Percentiles rank a stretch among this genome's conserved stretches.
These are phyloP conservation scores for Aspergillus sp. DNA, from an alignment of 2,329 filamentous ascomycete species.

Conservation along the genomic window DNA sequence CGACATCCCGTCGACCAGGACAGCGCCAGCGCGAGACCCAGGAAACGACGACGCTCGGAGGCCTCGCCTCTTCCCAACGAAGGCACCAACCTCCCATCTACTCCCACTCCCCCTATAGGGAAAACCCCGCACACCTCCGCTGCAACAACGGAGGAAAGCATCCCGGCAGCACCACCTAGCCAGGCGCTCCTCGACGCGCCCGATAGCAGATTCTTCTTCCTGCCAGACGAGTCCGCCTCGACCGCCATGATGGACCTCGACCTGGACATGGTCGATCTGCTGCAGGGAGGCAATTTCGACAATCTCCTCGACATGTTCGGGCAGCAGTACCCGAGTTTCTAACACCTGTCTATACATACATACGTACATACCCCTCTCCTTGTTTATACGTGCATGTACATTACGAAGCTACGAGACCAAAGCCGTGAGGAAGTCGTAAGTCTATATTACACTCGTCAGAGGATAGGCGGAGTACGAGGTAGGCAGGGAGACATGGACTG, in stretches of 20 bases:
- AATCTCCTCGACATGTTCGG: conserved; percentile 32
- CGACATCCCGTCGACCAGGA: not conserved
- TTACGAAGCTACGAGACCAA: not conserved
- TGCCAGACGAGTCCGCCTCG: not conserved
- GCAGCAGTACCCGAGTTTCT: conserved; percentile 32
- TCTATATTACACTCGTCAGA: conserved; percentile 29
- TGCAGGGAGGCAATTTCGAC: conserved; percentile 33
- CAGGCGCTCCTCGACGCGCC: not conserved
- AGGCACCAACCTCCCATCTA: too few relatives aligned
- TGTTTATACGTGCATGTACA: not conserved
- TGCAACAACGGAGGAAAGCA: not conserved
- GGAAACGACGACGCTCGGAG: not conserved
- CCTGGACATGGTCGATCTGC: conserved; percentile 32
- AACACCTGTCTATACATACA: not conserved
- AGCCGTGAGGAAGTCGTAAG: conserved; percentile 28
- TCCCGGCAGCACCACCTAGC: not conserved
- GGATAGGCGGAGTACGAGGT: conserved; percentile 11
- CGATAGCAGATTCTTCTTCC: not conserved
- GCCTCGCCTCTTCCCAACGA: not conserved
- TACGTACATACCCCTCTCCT: not conserved
- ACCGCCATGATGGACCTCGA: conserved; percentile 23
- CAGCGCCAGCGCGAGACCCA: not conserved
- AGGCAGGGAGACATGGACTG: conserved; percentile 15
- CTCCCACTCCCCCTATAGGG: too few relatives aligned
- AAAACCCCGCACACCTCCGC: not conserved